These are phyloP conservation scores for Effrenium voratum DNA, from an alignment of 73 alveolate species.

Conservation along the genomic window DNA sequence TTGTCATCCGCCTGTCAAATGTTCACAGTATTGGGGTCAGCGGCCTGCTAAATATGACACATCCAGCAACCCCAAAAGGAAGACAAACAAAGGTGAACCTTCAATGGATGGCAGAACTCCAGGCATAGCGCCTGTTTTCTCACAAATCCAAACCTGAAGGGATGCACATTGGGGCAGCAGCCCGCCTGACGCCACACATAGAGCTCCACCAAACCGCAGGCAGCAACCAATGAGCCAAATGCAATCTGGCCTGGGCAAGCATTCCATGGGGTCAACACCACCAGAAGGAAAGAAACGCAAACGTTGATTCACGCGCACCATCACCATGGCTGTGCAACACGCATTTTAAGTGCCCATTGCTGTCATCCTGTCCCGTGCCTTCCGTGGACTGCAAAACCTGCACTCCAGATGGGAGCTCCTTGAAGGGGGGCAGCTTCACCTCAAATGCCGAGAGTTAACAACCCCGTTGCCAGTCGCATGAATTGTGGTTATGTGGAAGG, in stretches of 20 bases:
- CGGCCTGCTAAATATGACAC: no score
- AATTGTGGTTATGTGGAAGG: not conserved
- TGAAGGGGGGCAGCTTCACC: constrained; percentile 70
- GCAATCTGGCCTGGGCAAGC: constrained; percentile 31
- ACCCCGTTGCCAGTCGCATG: not conserved
- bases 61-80: no score
- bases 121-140: no score
- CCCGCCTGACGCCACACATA: constrained; percentile 55
- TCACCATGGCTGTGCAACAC: not conserved
- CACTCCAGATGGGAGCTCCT: constrained; percentile 74
- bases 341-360: not conserved
- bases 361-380: not conserved
- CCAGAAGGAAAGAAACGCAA: no score
- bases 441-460: not conserved
- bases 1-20: constrained; percentile 40
- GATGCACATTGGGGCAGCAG: no score
- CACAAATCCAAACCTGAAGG: no score
- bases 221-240: constrained; percentile 14
- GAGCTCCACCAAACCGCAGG: constrained; percentile 75
- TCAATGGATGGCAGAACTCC: no score
- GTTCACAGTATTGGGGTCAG: no score
- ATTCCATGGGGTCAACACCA: no score
- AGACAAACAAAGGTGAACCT: no score
- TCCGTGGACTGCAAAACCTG: constrained; percentile 31
- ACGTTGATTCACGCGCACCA: not conserved